Evolutionary conservation across 78 protist species (phyloP).

Genomic region (Capsaspora owczarzaki): DNA sequence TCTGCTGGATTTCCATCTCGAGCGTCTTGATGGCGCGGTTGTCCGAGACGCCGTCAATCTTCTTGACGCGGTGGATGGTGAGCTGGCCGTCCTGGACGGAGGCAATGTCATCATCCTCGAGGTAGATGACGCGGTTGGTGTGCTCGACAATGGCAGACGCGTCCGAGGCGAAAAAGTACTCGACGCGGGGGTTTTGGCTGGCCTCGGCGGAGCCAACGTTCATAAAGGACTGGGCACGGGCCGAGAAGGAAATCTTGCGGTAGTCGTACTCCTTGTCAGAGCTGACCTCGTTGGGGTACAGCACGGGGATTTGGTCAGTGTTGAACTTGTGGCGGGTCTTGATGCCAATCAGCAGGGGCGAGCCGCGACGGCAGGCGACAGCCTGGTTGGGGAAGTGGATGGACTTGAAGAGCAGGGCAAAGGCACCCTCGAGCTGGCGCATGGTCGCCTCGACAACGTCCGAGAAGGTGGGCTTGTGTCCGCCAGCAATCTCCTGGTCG

Average conservation of each 20-base stretch:
- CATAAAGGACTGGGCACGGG: background rate
- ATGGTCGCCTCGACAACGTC: constrained; percentile 12
- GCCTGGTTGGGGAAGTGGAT: constrained; percentile 51
- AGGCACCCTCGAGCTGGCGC: constrained; percentile 50
- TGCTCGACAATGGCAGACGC: constrained; percentile 66
- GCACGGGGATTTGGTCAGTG: background rate
- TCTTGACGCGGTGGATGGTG: constrained; percentile 17
- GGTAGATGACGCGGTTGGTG: constrained; percentile 58
- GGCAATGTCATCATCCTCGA: constrained; percentile 67
- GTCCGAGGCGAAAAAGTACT: constrained; percentile 64
- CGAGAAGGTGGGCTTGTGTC: constrained; percentile 1
- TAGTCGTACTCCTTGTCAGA: background rate
- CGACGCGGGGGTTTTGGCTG: constrained; percentile 10
- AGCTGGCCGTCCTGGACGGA: constrained; percentile 14
- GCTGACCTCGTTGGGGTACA: background rate
- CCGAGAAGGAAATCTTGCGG: background rate
- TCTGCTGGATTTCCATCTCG: constrained; percentile 50
- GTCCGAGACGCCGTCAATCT: background rate
- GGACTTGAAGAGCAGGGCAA: constrained; percentile 53
- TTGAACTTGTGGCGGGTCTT: background rate
- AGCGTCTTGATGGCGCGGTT: constrained; percentile 15
- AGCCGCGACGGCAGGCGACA: constrained; percentile 55
- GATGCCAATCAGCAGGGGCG: constrained; percentile 67
- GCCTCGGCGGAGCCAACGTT: background rate
- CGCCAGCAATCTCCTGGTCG: background rate